Conservation (phyloP, 306 rosid species). For the Abrus precatorius region DNA sequence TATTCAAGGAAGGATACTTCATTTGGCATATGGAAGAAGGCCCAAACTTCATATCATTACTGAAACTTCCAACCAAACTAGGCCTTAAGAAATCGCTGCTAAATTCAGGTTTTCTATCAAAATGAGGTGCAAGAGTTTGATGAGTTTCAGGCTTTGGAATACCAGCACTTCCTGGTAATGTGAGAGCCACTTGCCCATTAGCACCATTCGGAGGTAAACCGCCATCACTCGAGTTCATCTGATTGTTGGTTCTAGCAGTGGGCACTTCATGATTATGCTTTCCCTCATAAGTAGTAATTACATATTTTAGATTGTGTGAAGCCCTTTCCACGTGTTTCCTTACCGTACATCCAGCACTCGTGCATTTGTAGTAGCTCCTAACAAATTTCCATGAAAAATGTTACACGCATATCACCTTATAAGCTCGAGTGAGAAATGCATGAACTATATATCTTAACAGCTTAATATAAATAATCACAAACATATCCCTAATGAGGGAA, state of each 20-base stretch:
- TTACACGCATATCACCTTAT: conserved; percentile 30
- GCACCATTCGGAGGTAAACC: conserved; percentile 48
- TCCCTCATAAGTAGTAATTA: conserved; percentile 87
- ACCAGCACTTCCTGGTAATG: conserved; percentile 52
- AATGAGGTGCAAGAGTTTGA: conserved; percentile 63
- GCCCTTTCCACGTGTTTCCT: conserved; percentile 97
- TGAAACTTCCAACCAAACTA: conserved; percentile 61
- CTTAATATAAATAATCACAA: conserved; percentile 6
- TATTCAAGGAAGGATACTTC: conserved; percentile 65
- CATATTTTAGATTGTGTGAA: conserved; percentile 76
- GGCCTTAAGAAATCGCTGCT: conserved; percentile 60
- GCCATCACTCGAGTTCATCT: conserved; percentile 55
- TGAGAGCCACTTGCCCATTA: conserved; percentile 56
- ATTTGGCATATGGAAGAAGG: conserved; percentile 66
- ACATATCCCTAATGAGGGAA: conserved; percentile 9
- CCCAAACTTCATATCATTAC: conserved; percentile 64
- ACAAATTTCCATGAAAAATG: conserved; percentile 23
- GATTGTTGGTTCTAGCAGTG: conserved; percentile 73
- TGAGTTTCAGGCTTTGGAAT: conserved; percentile 59
- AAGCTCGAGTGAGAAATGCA: neutral
- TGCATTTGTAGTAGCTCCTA: conserved; percentile 99
- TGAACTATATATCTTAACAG: neutral
- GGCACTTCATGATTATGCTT: conserved; percentile 91
- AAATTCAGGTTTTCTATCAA: conserved; percentile 75
- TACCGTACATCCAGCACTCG: conserved; percentile 84